These are phyloP conservation scores for Leccinum rimulosum DNA, from an alignment of 768 basidiomycete genomes.

Conservation along the genomic window DNA sequence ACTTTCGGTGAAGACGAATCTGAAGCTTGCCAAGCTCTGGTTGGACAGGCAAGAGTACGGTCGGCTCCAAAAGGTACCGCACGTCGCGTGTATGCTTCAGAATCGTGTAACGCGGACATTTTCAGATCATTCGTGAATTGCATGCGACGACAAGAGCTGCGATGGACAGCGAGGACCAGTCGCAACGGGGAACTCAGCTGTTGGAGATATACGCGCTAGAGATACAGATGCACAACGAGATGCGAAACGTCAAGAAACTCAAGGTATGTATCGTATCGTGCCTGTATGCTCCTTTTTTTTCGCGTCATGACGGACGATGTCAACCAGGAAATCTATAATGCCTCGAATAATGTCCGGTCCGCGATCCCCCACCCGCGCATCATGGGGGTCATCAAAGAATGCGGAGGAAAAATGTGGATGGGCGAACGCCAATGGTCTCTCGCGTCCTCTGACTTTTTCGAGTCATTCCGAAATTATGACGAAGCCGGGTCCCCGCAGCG, in stretches of 20 bases:
- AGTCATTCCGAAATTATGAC: slow-evolving; percentile 98
- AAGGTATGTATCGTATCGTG: slow-evolving; percentile 52
- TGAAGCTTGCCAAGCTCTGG: slow-evolving; percentile 98
- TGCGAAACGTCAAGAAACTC: slow-evolving; percentile 91
- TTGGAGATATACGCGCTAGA: slow-evolving; percentile 98
- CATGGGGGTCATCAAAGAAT: slow-evolving; percentile 99
- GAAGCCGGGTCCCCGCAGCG: slow-evolving; percentile 96
- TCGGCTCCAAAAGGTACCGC: slow-evolving; percentile 72
- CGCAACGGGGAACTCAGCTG: slow-evolving; percentile 91
- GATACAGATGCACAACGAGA: slow-evolving; percentile 99
- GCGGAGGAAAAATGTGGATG: slow-evolving; percentile 99
- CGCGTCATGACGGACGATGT: slow-evolving; percentile 4
- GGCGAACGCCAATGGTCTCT: slow-evolving; percentile 99
- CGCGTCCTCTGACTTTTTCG: slow-evolving; percentile 97
- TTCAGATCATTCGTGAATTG: slow-evolving; percentile 74
- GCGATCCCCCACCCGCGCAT: slow-evolving; percentile 98
- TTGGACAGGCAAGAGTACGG: slow-evolving; percentile 89
- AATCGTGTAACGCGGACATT: not conserved
- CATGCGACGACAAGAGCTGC: slow-evolving; percentile 60
- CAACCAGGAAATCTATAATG: slow-evolving; percentile 94
- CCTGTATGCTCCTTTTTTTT: not conserved
- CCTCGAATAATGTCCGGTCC: slow-evolving; percentile 86
- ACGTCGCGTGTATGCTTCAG: not conserved
- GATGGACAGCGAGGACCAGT: slow-evolving; percentile 74
- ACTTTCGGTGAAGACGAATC: slow-evolving; percentile 90